Conservation (phyloP, 495 filamentous ascomycete species). For the Aspergillus bridgeri region DNA sequence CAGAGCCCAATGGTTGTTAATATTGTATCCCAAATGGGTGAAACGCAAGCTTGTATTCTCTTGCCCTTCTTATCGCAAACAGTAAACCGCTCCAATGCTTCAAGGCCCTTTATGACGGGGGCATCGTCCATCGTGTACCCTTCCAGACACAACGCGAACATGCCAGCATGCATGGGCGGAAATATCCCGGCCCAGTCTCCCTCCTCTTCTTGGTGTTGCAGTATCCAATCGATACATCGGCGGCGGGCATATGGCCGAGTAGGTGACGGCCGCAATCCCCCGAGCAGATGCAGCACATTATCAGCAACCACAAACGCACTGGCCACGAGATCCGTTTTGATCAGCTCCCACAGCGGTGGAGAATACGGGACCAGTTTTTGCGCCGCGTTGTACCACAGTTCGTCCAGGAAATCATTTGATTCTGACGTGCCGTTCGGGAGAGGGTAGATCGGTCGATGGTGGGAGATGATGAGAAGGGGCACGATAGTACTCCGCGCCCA, state of each 20-base stretch:
- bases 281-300: no score
- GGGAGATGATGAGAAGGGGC: conserved; percentile 33
- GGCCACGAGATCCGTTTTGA: conserved; percentile 1
- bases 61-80: conserved; percentile 22
- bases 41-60: conserved; percentile 23
- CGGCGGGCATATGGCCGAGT: conserved; percentile 7
- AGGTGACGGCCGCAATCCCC: no score
- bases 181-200: conserved; percentile 33
- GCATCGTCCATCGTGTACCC: conserved; percentile 19
- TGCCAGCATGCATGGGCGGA: conserved; percentile 26
- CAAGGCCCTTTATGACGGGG: conserved; percentile 13
- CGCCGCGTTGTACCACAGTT: conserved; percentile 32
- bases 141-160: conserved; percentile 29
- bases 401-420: conserved; percentile 35
- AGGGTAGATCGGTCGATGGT: conserved; percentile 34
- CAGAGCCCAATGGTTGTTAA: conserved; percentile 31
- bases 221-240: conserved; percentile 26
- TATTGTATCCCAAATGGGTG: conserved; percentile 35
- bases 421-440: conserved; percentile 30
- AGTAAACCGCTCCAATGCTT: conserved; percentile 26
- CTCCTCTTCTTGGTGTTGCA: conserved; percentile 27
- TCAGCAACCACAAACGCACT: neutral
- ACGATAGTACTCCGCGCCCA: conserved; percentile 38
- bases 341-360: conserved; percentile 2
- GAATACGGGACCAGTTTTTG: conserved; percentile 30